These are phyloP conservation scores for Phytophthora idaei DNA, from an alignment of 352 stramenopile species.

Conservation along the genomic window DNA sequence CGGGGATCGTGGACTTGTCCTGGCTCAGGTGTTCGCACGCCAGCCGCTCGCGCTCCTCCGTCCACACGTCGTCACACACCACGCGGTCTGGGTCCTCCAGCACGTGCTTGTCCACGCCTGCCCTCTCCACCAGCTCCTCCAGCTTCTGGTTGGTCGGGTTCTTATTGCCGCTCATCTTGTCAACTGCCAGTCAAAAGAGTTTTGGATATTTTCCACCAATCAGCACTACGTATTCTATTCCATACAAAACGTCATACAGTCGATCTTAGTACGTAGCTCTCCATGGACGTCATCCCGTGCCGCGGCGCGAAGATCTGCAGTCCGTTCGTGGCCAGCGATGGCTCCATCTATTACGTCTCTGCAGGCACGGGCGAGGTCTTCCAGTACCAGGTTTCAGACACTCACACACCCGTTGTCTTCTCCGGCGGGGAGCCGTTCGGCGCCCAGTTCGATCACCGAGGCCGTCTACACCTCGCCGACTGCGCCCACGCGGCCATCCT, in stretches of 20 bases:
- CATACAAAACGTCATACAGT: slow-evolving; percentile 8
- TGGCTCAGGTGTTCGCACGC: slow-evolving; percentile 67
- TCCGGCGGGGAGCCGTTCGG: slow-evolving; percentile 74
- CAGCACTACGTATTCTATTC: not conserved
- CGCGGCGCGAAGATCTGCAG: slow-evolving; percentile 77
- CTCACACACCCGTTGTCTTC: slow-evolving; percentile 61
- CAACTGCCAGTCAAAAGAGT: slow-evolving; percentile 14
- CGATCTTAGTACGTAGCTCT: slow-evolving; percentile 26
- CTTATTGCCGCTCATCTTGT: slow-evolving; percentile 54
- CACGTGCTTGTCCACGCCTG: slow-evolving; percentile 69
- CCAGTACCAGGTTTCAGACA: slow-evolving; percentile 43
- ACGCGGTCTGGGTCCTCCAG: slow-evolving; percentile 66
- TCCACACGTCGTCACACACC: slow-evolving; percentile 87
- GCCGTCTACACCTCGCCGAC: slow-evolving; percentile 73
- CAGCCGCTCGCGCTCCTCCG: slow-evolving; percentile 73
- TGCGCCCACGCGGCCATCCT: slow-evolving; percentile 75
- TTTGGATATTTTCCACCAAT: slow-evolving; percentile 5
- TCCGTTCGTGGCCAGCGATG: slow-evolving; percentile 51
- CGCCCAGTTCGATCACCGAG: slow-evolving; percentile 65
- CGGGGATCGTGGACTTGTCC: slow-evolving; percentile 79
- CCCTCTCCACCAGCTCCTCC: slow-evolving; percentile 78
- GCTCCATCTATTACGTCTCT: slow-evolving; percentile 75
- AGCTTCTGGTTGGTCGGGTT: slow-evolving; percentile 74
- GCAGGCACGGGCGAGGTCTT: slow-evolving; percentile 74
- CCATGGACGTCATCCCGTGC: slow-evolving; percentile 55